These are phyloP conservation scores for Hibiscus mutabilis DNA, from an alignment of 345 rosid genomes.

Conservation along the genomic window DNA sequence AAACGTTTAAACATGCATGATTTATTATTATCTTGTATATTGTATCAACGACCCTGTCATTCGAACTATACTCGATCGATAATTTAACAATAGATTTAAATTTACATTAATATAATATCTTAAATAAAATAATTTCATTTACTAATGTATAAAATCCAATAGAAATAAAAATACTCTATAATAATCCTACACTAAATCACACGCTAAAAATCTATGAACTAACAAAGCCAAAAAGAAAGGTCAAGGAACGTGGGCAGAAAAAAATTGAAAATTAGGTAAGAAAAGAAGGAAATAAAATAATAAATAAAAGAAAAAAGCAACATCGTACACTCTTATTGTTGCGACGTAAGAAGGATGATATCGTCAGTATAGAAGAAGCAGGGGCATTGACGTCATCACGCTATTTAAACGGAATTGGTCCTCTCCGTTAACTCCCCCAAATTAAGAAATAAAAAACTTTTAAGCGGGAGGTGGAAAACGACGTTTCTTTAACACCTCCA, in stretches of 20 bases:
- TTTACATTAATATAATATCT: too few relatives aligned
- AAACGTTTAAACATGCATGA: too few relatives aligned
- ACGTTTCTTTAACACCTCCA: neutral
- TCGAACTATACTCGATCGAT: too few relatives aligned
- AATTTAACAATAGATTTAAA: too few relatives aligned
- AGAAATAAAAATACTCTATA: too few relatives aligned
- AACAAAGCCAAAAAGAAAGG: too few relatives aligned
- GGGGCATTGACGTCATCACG: conserved; percentile 17
- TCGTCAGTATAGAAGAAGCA: neutral
- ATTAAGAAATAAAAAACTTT: neutral
- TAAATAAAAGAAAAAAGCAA: neutral
- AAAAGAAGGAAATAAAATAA: neutral
- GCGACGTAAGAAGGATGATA: conserved; percentile 2
- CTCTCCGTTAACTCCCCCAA: conserved; percentile 8
- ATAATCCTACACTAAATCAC: too few relatives aligned
- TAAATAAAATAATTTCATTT: too few relatives aligned
- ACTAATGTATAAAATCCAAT: too few relatives aligned
- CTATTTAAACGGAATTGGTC: neutral
- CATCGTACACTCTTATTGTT: neutral
- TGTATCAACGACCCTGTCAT: too few relatives aligned
- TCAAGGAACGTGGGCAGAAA: neutral
- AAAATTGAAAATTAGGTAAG: neutral
- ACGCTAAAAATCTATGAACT: too few relatives aligned
- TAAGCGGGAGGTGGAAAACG: conserved; percentile 20
- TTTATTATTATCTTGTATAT: too few relatives aligned